These are phyloP conservation scores for Heliosperma pusillum DNA, from an alignment of 148 eudicot genomes.

Conservation along the genomic window DNA sequence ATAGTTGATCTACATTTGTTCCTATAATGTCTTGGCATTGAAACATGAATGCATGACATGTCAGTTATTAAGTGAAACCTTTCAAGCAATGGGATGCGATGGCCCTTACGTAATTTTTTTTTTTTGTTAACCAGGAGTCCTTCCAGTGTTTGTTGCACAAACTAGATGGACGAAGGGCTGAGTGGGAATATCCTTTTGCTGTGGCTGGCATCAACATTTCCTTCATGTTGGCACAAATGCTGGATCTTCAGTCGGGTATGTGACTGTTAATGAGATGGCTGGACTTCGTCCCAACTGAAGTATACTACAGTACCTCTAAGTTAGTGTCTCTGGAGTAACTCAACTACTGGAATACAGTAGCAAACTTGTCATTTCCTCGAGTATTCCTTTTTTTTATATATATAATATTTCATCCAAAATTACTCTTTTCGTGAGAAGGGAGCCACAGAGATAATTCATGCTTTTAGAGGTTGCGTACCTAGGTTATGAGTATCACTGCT, in stretches of 20 bases:
- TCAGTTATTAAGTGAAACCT: background rate
- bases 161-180: slow-evolving; percentile 63
- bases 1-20: background rate
- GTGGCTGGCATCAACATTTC: slow-evolving; percentile 82
- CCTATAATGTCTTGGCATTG: background rate
- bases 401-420: background rate
- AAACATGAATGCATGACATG: background rate
- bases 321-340: background rate
- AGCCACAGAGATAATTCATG: too few species aligned
- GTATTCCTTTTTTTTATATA: background rate
- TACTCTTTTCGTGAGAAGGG: too few species aligned
- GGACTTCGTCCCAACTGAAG: background rate
- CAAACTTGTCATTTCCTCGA: background rate
- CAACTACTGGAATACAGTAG: background rate
- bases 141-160: slow-evolving; percentile 67
- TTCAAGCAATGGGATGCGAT: background rate
- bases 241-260: slow-evolving; percentile 82
- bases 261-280: slow-evolving; percentile 1
- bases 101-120: background rate
- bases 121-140: slow-evolving; percentile 40
- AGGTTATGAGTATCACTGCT: too few species aligned
- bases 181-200: slow-evolving; percentile 92
- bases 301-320: background rate
- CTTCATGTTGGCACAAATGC: slow-evolving; percentile 75
- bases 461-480: too few species aligned